These are phyloP conservation scores for Paraphoma sp. DNA, from an alignment of 2,329 filamentous ascomycete genomes.

Conservation along the genomic window DNA sequence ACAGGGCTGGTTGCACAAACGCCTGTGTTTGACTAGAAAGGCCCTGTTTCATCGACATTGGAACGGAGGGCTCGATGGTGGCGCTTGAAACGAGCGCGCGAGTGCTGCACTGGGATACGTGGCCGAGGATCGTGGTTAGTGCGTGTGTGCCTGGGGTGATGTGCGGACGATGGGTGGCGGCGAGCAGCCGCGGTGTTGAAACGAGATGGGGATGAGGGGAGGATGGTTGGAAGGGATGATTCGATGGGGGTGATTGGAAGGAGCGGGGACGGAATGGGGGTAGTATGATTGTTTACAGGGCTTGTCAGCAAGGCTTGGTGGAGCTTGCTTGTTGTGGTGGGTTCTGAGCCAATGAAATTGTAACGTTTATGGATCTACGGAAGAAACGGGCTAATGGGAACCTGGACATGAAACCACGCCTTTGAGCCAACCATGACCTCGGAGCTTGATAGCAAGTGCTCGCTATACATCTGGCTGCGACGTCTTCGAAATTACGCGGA, in stretches of 20 bases:
- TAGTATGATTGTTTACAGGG: neutral
- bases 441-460: neutral
- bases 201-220: conserved; percentile 18
- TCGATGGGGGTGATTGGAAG: conserved; percentile 12
- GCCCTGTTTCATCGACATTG: conserved; percentile 41
- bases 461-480: neutral
- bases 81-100: conserved; percentile 29
- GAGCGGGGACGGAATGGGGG: neutral
- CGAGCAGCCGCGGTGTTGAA: conserved; percentile 23
- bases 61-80: conserved; percentile 24
- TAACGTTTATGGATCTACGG: conserved; percentile 17
- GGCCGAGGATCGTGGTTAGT: conserved; percentile 11
- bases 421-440: conserved; percentile 8
- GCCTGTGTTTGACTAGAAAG: conserved; percentile 26
- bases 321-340: neutral
- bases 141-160: conserved; percentile 10
- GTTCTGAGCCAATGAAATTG: conserved; percentile 8
- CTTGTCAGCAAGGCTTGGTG: neutral
- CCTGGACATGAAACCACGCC: conserved; percentile 15
- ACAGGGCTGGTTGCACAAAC: conserved; percentile 14
- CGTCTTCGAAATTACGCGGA: neutral
- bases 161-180: conserved; percentile 3
- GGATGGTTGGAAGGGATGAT: conserved; percentile 1
- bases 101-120: conserved; percentile 1
- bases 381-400: conserved; percentile 6